Evolutionary conservation across 2,329 filamentous ascomycete species (phyloP), one percentile per base, ranked within the genome.

Genomic region (Chaetomium sp.): DNA sequence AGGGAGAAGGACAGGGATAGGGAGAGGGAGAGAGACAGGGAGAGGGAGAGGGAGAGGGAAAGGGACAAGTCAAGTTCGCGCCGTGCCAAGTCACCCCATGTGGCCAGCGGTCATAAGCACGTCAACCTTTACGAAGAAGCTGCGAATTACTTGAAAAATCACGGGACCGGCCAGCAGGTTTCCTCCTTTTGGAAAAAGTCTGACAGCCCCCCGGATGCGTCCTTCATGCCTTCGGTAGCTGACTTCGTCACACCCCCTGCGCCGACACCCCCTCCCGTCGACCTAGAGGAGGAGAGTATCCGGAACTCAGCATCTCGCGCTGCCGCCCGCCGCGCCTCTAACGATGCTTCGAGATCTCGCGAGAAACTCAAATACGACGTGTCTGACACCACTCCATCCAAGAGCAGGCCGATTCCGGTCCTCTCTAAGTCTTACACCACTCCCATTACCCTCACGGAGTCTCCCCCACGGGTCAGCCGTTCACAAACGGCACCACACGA

Each of bases 381-480:
- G 36, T 49, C 54, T 9, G 49, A 55, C 4, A 52, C 56, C n/a
- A 53, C 65, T 6, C 43, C 59, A 6, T 42, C 40, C 4, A 57
- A 59, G 10, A 36, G 51, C 14, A 61, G 63, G 32, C 58, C 62
- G 2, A 64, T 63, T 6, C 65, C 66, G 11, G 48, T 47, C 3
- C 58, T 68, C 12, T 41, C 55, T 14, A 70, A 69, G 44, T 63
- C 67, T 0, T 58, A 68, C 47, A 64, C 58, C 14, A 59, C 61
- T 14, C 59, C 65, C 44, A 49, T 58, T 11, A 44, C 54, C 11
- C 54, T 52, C 8, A 48, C 62, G 4, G 59, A 59, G 42, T 61
- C 64, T 5, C 63, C 64, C 19, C 62, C 63, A 37, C 61, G 63
- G 35, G 14, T 61, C 10, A 59, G 35, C 36, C 60, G 64, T 1